Evolutionary conservation across 306 rosid genomes (phyloP).

Genomic region (Sechiopsis laciniata): DNA sequence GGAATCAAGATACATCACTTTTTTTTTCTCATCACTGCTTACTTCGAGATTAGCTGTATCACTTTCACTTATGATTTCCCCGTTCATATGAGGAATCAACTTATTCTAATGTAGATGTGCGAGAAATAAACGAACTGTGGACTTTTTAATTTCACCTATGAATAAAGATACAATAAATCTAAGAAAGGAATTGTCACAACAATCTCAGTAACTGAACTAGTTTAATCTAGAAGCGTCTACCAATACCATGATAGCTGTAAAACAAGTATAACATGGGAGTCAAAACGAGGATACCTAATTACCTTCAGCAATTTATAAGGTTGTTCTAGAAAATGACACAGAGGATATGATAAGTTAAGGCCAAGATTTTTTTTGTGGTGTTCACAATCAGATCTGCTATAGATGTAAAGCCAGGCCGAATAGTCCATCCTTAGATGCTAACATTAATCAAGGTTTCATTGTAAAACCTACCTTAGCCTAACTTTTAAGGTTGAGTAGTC

Average conservation of each 20-base stretch:
- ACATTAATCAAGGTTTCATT: neutral
- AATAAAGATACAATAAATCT: too few species aligned
- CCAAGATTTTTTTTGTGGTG: neutral
- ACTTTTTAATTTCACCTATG: too few species aligned
- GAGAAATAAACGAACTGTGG: constrained; percentile 7
- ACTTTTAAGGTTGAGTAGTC: neutral
- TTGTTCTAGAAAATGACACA: neutral
- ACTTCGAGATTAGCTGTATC: constrained; percentile 19
- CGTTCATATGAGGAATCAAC: constrained; percentile 10
- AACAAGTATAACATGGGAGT: too few species aligned
- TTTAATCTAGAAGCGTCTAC: neutral
- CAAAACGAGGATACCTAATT: neutral
- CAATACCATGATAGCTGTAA: too few species aligned
- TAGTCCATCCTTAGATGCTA: neutral
- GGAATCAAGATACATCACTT: neutral
- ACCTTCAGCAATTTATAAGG: neutral
- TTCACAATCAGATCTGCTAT: neutral
- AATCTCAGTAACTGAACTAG: too few species aligned
- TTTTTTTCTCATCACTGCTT: constrained; percentile 8
- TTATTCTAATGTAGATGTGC: constrained; percentile 6
- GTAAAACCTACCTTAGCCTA: neutral
- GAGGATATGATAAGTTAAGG: neutral
- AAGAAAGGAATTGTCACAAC: too few species aligned
- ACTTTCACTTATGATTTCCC: constrained; percentile 12
- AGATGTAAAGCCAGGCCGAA: neutral